Base-by-base conservation (phyloP, 2,329 filamentous ascomycete genomes). In the Geoglossum cookeanum region DNA sequence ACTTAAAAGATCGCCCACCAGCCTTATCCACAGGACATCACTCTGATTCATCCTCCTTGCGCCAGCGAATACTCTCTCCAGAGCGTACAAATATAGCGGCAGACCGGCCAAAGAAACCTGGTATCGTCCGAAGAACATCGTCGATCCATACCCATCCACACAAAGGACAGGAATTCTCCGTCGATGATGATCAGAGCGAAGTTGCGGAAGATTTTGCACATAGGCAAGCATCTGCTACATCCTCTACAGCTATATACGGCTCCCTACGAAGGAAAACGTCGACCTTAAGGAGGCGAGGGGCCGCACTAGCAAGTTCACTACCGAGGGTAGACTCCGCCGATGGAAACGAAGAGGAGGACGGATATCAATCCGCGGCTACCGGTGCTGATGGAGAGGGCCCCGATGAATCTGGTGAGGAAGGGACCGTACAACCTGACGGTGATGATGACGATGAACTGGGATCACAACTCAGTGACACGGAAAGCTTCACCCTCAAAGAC, bases 401-500 rank as follows among this genome's bases (percentile, higher is more conserved):
- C 4, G 70, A 72, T 61, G 68, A 70, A 39, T 77, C 77, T 15
- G 75, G 75, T 13, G 73, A 73, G 22, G 70, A 73, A 27, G 49
- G 30, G 37, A 53, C 30, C n/a, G 30, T 53, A 53, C 30, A 37
- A n/a, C 49, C 15, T 3, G 56, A n/a, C 9, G 78, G 79, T 52
- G 79, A 78, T 47, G 81, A 84, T 8, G 85, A 85, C 22, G 83
- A 86, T 22, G 22, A 22, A 22, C 22, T 22, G 22, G 22, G 22
- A 35, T 81, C 73, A 59, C 81, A 85, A 59, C 66, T 90, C 55
- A 96, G 91, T 68, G 92, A 97, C 64, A 86, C 92, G 1, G 92
- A 96, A 71, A 97, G 91, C 72, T 98, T 98, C 68, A 98, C 92
- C 0, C 78, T 98, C 64, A 95, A 94, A 69, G 92, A 98, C 69